These are phyloP conservation scores for Aspergillus indologenus DNA, from an alignment of 495 filamentous ascomycete species.

Conservation along the genomic window DNA sequence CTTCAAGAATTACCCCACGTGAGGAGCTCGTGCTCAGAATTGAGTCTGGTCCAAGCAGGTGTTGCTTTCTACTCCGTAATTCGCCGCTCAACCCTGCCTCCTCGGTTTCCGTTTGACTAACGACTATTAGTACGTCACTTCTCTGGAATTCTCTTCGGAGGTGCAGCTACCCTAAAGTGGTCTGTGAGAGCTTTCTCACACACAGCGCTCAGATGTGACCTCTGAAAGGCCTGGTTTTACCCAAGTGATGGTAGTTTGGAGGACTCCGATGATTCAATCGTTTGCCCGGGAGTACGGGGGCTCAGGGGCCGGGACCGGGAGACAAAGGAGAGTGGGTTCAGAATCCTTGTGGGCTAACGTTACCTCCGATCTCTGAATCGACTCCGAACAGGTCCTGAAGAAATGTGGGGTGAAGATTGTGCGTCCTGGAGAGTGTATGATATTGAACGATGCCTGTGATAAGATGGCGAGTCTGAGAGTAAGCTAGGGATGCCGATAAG, in stretches of 20 bases:
- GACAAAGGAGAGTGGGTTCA: not conserved
- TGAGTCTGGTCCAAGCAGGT: not conserved
- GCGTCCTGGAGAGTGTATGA: not conserved
- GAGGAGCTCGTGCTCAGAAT: not conserved
- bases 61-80: not conserved
- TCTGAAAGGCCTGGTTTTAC: not conserved
- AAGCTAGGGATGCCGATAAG: slow-evolving; percentile 14
- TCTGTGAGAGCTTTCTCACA: not conserved
- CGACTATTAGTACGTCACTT: not conserved
- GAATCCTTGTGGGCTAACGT: not conserved
- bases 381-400: not conserved
- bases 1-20: not conserved
- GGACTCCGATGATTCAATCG: not conserved
- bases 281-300: not conserved
- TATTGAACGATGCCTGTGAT: slow-evolving; percentile 2
- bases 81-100: not conserved
- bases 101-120: not conserved
- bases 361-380: not conserved
- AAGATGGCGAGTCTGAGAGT: slow-evolving; percentile 2
- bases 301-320: not conserved
- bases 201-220: not conserved
- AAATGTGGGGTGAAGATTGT: no score
- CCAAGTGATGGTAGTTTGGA: not conserved
- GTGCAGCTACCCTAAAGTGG: not conserved
- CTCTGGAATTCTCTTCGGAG: not conserved